Conservation (phyloP, 1,139 yeast species). For the Geotrichum europaeum region DNA sequence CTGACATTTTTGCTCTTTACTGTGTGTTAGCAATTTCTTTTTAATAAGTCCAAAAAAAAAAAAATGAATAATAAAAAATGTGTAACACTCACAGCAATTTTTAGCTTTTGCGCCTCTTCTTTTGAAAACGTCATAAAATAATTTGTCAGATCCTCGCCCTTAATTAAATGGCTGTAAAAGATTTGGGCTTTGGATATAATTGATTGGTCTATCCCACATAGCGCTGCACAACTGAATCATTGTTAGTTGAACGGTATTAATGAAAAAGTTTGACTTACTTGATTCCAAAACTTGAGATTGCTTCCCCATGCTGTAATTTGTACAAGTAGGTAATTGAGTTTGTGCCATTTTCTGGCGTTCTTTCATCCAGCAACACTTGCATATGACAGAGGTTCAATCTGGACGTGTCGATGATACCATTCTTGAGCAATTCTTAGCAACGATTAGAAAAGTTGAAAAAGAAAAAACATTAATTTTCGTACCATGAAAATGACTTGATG, state of each 20-base stretch:
- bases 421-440: conserved; percentile 13
- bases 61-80: not conserved
- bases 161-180: conserved; percentile 18
- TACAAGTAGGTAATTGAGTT: conserved; percentile 21
- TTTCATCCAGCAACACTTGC: conserved; percentile 21
- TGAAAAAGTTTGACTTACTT: conserved; percentile 9
- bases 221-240: conserved; percentile 22
- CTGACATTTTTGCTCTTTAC: conserved; percentile 12
- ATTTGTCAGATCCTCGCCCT: conserved; percentile 22
- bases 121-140: conserved; percentile 19
- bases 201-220: conserved; percentile 23
- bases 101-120: conserved; percentile 18
- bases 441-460: not conserved
- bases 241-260: not conserved
- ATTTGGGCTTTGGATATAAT: conserved; percentile 22
- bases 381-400: conserved; percentile 20
- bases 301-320: conserved; percentile 20
- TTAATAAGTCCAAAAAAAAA: not conserved
- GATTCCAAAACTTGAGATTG: conserved; percentile 24
- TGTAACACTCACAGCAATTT: conserved; percentile 19
- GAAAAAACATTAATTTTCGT: conserved; percentile 1
- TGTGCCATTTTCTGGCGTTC: not conserved
- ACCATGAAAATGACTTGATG: conserved; percentile 44
- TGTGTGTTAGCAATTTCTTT: not conserved
- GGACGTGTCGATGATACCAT: conserved; percentile 6